Base-by-base conservation (phyloP, 2,329 filamentous ascomycete species). In the Emergomyces orientalis region DNA sequence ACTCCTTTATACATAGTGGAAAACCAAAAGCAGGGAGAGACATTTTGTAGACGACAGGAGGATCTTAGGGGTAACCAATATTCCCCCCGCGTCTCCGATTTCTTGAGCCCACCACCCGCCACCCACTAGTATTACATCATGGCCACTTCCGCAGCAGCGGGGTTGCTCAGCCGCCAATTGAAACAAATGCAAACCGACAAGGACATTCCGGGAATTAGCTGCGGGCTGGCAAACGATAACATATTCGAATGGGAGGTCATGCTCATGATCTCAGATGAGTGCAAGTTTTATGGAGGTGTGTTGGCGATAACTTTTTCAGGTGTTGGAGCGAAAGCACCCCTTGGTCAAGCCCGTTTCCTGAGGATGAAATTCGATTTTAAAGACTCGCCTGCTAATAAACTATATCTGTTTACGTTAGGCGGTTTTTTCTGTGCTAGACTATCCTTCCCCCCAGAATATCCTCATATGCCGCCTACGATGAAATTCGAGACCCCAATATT, bases 221-320 rank as follows among this genome's bases (percentile, higher is more conserved):
- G 91, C 71, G 94, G 94, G 0, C 80, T 99, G 52, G 86, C 92
- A 60, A 62, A 88, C 71, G 89, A 89, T 75, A 88, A 96, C 74
- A 86, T 97, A 11, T 97, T 97, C 68, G 89, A 96, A 79, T 99
- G 94, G 94, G 92, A 97, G 76, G 91, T 97, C 25, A 96, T 97
- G 89, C 85, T 99, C 65, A 97, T 99, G 93, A 93, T 97, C 68
- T 91, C 86, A 66, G 92, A 97, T 70, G 91, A 96, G 73, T 92
- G 89, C 77, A 93, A 92, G 77, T 89, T 90, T 76, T 97, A 97
- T 71, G 92, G 92, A 71, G 92, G 92, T 93, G 78, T 63, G 84
- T 77, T 56, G 22, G 19, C 4, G 8, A 11, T 8, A 7, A 55
- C 22, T 55, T 52, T 17, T 52, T 19, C 17, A 22, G 17, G 22